Conservation (phyloP, 305 asterid species). For the Vinca major region DNA sequence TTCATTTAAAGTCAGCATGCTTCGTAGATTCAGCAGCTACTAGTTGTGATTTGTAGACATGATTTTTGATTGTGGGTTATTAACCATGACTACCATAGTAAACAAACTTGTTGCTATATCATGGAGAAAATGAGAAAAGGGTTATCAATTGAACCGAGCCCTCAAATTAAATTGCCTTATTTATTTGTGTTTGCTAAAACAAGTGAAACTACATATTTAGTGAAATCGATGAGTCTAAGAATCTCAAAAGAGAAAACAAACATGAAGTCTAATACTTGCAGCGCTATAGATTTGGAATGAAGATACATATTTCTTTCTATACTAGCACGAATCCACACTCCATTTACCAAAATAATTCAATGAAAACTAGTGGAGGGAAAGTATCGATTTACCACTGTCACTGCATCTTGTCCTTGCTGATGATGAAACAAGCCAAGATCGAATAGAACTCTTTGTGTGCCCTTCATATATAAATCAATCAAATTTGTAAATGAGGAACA, state of each 20-base stretch:
- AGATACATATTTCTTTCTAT: neutral
- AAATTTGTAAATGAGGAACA: conserved; percentile 14
- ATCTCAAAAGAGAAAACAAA: neutral
- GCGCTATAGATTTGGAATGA: neutral
- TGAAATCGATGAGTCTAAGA: neutral
- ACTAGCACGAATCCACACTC: neutral
- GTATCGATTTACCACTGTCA: conserved; percentile 11
- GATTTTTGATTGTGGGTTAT: neutral
- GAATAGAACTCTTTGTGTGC: conserved; percentile 55
- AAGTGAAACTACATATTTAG: neutral
- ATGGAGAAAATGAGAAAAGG: neutral
- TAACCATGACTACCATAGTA: neutral
- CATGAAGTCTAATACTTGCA: neutral
- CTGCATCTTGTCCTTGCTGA: conserved; percentile 31
- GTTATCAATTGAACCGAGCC: neutral
- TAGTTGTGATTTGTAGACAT: neutral
- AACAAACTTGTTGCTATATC: neutral
- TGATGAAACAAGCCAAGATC: conserved; percentile 64
- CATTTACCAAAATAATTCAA: neutral
- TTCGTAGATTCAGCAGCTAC: neutral
- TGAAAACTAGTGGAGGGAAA: neutral
- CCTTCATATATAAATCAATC: conserved; percentile 32
- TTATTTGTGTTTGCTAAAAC: too few species aligned
- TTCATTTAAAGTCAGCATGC: neutral
- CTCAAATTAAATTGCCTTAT: neutral